Evolutionary conservation across 768 basidiomycete genomes (phyloP).

Genomic region (Mrakia gelida): DNA sequence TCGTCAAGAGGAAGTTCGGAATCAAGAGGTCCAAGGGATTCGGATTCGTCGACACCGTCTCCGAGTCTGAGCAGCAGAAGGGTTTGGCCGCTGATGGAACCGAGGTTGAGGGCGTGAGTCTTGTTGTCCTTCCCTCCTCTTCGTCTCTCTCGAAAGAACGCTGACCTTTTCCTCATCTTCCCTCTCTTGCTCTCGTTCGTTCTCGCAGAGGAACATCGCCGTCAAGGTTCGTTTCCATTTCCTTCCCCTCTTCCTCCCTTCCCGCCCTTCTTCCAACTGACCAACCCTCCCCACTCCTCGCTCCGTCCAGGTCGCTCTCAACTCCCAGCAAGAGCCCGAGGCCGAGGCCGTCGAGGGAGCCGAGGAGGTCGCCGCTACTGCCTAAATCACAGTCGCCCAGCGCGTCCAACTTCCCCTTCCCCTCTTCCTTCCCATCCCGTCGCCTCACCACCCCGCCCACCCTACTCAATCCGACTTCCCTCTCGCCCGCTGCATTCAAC

Average conservation of each 20-base stretch:
- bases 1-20: conserved; percentile 53
- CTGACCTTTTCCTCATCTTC: background rate
- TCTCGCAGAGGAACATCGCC: conserved; percentile 62
- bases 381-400: background rate
- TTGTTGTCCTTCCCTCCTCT: background rate
- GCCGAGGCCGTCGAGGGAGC: conserved; percentile 25
- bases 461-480: background rate
- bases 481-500: background rate
- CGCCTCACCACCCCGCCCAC: background rate
- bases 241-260: background rate
- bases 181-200: background rate
- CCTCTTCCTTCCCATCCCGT: background rate
- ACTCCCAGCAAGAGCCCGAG: conserved; percentile 55
- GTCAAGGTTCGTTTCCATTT: conserved; percentile 57
- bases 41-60: conserved; percentile 93
- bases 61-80: conserved; percentile 82
- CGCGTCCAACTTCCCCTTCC: background rate
- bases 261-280: background rate
- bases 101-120: conserved; percentile 59
- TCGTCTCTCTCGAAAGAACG: background rate
- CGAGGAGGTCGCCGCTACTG: conserved; percentile 13
- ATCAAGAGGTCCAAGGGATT: conserved; percentile 79
- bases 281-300: background rate
- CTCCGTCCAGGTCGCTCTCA: conserved; percentile 64
- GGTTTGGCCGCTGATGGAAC: conserved; percentile 85